Percentiles rank a stretch among this genome's conserved stretches.
These are phyloP conservation scores for Colletotrichum karsti DNA, from an alignment of 2,329 filamentous ascomycete genomes.

Conservation along the genomic window DNA sequence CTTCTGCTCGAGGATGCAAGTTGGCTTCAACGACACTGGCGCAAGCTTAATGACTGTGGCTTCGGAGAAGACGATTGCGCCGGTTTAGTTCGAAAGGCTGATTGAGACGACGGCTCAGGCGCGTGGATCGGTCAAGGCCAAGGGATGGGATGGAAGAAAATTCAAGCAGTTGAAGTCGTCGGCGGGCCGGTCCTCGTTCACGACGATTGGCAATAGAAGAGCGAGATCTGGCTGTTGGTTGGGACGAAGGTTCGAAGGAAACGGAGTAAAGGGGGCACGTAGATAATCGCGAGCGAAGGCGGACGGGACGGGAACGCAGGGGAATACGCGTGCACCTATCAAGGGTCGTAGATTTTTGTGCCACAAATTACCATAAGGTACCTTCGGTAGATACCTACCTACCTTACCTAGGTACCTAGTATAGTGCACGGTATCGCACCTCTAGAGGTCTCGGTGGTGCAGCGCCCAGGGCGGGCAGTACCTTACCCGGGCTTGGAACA, in stretches of 20 bases:
- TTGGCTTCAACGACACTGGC: not conserved
- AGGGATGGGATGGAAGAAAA: not conserved
- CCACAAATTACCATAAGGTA: not conserved
- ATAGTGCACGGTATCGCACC: not conserved
- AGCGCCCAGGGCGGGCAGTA: too few relatives aligned
- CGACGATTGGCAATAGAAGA: not conserved
- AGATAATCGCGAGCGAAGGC: conserved; percentile 5
- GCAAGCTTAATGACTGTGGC: not conserved
- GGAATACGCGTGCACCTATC: conserved; percentile 28
- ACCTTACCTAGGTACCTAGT: not conserved
- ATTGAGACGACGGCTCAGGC: not conserved
- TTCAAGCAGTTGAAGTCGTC: not conserved
- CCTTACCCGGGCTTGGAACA: too few relatives aligned
- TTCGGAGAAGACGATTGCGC: conserved; percentile 7
- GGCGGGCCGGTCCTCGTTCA: not conserved
- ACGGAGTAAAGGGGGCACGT: conserved; percentile 13
- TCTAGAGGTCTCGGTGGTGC: too few relatives aligned
- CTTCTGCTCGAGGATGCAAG: conserved; percentile 31
- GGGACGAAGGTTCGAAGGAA: not conserved
- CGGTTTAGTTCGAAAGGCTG: not conserved
- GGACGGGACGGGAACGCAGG: conserved; percentile 21
- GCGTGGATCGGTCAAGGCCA: too few relatives aligned
- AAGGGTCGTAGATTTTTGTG: conserved; percentile 12
- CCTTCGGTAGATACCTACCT: not conserved
- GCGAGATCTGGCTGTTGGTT: not conserved